phyloP scores from a whole-genome alignment of 306 rosid species.

The Cicer chorassanicum region DNA sequence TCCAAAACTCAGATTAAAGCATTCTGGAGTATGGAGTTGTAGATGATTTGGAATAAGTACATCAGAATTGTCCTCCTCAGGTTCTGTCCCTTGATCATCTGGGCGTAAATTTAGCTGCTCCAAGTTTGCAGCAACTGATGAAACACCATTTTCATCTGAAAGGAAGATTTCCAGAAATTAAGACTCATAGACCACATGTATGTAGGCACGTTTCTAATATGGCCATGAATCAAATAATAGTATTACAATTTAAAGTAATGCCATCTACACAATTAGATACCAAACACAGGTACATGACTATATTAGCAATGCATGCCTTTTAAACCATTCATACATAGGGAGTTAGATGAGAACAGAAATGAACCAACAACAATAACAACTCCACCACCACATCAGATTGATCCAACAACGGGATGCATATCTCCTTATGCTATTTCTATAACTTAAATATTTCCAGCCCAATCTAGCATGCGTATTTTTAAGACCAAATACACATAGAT shows the following conservation, averaged over 20 bases:
- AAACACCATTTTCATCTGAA: conserved; percentile 72
- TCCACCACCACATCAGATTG: conserved; percentile 11
- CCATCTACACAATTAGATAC: conserved; percentile 26
- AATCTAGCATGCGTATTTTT: conserved; percentile 1
- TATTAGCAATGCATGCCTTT: neutral
- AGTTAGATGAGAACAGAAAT: neutral
- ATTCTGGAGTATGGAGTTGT: conserved; percentile 89
- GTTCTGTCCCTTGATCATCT: conserved; percentile 64
- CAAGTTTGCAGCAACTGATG: conserved; percentile 72
- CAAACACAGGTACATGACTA: neutral
- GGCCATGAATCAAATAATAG: conserved; percentile 32
- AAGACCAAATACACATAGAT: neutral
- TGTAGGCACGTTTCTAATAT: neutral
- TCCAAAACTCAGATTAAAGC: conserved; percentile 95
- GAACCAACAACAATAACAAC: neutral
- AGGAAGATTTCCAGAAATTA: conserved; percentile 9
- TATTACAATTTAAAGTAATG: neutral
- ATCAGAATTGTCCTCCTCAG: conserved; percentile 77
- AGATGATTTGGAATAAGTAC: conserved; percentile 95
- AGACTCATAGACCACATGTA: neutral
- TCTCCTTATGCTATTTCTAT: conserved; percentile 19
- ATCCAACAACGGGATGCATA: conserved; percentile 12
- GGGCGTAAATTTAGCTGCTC: conserved; percentile 71
- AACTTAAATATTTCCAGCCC: neutral
- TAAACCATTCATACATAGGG: conserved; percentile 3